Evolutionary conservation across 2,329 filamentous ascomycete genomes (phyloP).

Genomic region (Sarocladiaceae sp.): DNA sequence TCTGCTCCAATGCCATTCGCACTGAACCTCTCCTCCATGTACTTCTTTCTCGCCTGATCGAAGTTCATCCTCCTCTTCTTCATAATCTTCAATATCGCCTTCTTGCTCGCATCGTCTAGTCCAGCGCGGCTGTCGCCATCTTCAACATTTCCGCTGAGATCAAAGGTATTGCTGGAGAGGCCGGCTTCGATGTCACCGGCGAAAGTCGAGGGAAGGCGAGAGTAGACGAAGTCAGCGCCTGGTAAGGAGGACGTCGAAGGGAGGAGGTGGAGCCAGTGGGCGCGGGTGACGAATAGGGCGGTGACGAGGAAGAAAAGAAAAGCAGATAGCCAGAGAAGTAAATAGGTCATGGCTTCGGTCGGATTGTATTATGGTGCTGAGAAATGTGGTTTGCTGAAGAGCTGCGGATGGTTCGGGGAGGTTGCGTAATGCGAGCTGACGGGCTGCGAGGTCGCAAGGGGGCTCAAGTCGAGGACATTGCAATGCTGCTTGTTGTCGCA

Average conservation of each 20-base stretch:
- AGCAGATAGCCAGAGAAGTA: constrained; percentile 75
- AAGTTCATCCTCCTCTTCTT: constrained; percentile 77
- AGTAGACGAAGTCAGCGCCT: constrained; percentile 63
- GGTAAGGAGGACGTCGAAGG: constrained; percentile 46
- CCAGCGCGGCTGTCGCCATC: constrained; percentile 75
- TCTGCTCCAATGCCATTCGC: constrained; percentile 87
- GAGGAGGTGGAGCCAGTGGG: constrained; percentile 69
- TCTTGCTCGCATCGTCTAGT: constrained; percentile 75
- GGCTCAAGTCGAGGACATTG: neutral
- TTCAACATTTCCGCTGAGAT: constrained; percentile 75
- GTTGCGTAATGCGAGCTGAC: neutral
- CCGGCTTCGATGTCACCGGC: constrained; percentile 83
- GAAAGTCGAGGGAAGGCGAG: constrained; percentile 73
- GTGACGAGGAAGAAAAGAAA: constrained; percentile 68
- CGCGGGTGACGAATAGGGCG: constrained; percentile 75
- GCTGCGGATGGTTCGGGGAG: neutral
- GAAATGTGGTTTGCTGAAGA: no score
- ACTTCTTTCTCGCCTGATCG: constrained; percentile 83
- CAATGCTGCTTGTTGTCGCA: no score
- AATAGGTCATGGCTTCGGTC: constrained; percentile 61
- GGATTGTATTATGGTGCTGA: constrained; percentile 4
- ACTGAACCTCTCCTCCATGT: constrained; percentile 80
- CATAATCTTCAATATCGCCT: constrained; percentile 86
- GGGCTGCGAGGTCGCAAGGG: neutral
- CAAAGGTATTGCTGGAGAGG: constrained; percentile 77